These are phyloP conservation scores for Phytophthora hibernalis DNA, from an alignment of 352 stramenopile genomes.

Conservation along the genomic window DNA sequence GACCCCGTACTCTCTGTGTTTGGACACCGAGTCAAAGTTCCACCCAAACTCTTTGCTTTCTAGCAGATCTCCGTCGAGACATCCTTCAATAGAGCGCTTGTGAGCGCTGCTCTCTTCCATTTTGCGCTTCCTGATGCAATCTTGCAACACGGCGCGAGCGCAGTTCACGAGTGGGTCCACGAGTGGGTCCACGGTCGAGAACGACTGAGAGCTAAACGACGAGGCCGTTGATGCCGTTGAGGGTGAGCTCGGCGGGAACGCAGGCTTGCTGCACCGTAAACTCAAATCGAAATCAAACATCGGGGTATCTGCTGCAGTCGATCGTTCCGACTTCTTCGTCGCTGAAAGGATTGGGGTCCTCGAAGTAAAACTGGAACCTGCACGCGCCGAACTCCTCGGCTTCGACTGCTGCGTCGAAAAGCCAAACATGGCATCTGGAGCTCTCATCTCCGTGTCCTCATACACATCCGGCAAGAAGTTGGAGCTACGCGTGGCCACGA, in stretches of 20 bases:
- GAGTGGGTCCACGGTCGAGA: slow-evolving; percentile 57
- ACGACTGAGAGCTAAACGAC: slow-evolving; percentile 48
- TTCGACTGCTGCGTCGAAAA: slow-evolving; percentile 27
- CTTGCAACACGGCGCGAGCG: slow-evolving; percentile 68
- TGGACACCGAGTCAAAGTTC: slow-evolving; percentile 43
- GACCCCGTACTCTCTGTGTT: slow-evolving; percentile 48
- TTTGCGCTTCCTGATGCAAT: slow-evolving; percentile 72
- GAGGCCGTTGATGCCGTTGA: slow-evolving; percentile 57
- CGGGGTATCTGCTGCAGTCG: slow-evolving; percentile 6
- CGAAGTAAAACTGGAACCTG: slow-evolving; percentile 9
- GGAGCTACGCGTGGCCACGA: slow-evolving; percentile 8
- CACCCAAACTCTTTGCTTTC: slow-evolving; percentile 45
- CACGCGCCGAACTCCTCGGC: slow-evolving; percentile 9
- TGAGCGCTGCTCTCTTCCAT: slow-evolving; percentile 62
- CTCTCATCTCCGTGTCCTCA: slow-evolving; percentile 38
- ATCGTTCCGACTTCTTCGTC: slow-evolving; percentile 16
- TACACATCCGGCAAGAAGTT: slow-evolving; percentile 32
- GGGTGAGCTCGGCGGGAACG: slow-evolving; percentile 22
- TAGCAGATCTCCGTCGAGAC: slow-evolving; percentile 40
- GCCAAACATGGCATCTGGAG: slow-evolving; percentile 28
- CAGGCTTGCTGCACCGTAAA: slow-evolving; percentile 23
- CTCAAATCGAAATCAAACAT: slow-evolving; percentile 32
- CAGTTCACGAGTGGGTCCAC: slow-evolving; percentile 71
- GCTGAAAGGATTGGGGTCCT: slow-evolving; percentile 5
- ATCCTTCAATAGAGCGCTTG: slow-evolving; percentile 75